Percentiles rank a stretch among this genome's conserved stretches.
Evolutionary conservation across 306 rosid species (phyloP).

Genomic region (Vachellia collinsii): DNA sequence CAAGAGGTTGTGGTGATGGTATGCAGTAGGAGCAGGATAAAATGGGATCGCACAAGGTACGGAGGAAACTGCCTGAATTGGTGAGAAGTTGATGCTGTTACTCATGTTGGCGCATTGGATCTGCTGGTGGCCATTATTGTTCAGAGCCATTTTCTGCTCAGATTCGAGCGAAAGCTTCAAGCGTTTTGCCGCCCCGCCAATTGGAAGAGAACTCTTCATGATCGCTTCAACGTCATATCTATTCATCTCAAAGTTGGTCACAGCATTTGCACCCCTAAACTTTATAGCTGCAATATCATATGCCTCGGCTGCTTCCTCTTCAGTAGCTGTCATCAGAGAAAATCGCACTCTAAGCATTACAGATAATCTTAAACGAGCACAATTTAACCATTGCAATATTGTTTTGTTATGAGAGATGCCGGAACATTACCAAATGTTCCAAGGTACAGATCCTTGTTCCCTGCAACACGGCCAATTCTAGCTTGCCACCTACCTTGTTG

Average conservation of each 20-base stretch:
- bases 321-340: conserved; percentile 56
- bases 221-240: conserved; percentile 73
- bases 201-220: conserved; percentile 61
- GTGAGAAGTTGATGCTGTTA: conserved; percentile 60
- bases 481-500: conserved; percentile 98
- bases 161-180: conserved; percentile 64
- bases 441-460: conserved; percentile 86
- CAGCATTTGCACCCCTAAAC: conserved; percentile 75
- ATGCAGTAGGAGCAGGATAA: conserved; percentile 47
- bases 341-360: no score
- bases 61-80: conserved; percentile 50
- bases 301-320: conserved; percentile 98
- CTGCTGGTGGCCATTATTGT: conserved; percentile 39
- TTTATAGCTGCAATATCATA: conserved; percentile 90
- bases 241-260: conserved; percentile 83
- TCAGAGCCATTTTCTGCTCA: conserved; percentile 48
- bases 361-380: no score
- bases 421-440: conserved; percentile 72
- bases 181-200: conserved; percentile 80
- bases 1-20: conserved; percentile 55
- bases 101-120: conserved; percentile 35
- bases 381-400: no score
- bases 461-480: conserved; percentile 91
- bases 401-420: no score
- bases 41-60: conserved; percentile 60